Evolutionary conservation across 768 basidiomycete genomes (phyloP).

Genomic region (Hemileccinum impolitum): DNA sequence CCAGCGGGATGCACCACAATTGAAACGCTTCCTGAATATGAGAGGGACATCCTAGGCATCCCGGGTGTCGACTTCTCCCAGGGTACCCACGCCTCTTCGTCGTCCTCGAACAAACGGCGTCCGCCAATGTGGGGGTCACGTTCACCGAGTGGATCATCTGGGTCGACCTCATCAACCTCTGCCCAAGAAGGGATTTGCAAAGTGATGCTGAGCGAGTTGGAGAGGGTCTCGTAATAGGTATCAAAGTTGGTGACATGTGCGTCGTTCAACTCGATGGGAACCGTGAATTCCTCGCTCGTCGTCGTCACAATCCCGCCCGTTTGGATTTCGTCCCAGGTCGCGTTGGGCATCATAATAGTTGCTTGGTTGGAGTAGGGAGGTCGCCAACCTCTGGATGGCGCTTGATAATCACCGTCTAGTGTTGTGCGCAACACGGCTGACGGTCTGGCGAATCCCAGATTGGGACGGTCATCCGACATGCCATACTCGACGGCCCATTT

Average conservation of each 20-base stretch:
- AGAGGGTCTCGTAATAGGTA: constrained; percentile 11
- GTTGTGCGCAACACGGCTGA: too few relatives aligned
- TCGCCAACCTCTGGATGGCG: not conserved
- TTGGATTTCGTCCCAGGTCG: constrained; percentile 4
- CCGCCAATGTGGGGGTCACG: not conserved
- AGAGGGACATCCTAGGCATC: not conserved
- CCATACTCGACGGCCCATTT: constrained; percentile 9
- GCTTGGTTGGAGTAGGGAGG: not conserved
- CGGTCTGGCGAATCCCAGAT: too few relatives aligned
- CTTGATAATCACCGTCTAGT: too few relatives aligned
- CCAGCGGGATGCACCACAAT: constrained; percentile 1
- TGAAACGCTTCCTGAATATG: constrained; percentile 1
- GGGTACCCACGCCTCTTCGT: constrained; percentile 21
- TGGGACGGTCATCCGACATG: not conserved
- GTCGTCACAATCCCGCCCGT: constrained; percentile 3
- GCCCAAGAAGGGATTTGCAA: not conserved
- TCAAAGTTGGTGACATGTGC: constrained; percentile 9
- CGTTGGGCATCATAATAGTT: constrained; percentile 7
- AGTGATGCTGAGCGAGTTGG: constrained; percentile 1
- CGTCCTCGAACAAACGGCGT: constrained; percentile 6
- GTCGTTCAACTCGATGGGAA: constrained; percentile 5
- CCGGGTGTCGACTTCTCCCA: constrained; percentile 1
- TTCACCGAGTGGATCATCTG: constrained; percentile 3
- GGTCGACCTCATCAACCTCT: not conserved
- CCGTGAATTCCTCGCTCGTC: constrained; percentile 2